Conservation (phyloP, 2,329 filamentous ascomycete genomes). For the Parastagonospora nodorum region DNA sequence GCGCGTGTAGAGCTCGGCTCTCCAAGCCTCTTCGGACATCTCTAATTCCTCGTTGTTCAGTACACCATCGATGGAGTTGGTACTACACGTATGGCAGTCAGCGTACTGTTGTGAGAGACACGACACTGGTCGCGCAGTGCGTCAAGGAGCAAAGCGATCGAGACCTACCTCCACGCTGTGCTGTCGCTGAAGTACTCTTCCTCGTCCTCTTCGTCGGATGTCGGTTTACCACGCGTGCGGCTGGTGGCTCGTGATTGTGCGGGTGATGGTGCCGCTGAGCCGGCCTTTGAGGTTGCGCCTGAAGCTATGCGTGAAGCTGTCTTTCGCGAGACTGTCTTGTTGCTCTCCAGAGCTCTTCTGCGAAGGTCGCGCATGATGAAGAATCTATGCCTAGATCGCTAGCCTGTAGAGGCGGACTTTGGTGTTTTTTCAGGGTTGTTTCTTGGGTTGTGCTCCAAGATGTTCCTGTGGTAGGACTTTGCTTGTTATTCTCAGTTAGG, state of each 20-base stretch:
- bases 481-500: constrained; percentile 5
- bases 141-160: constrained; percentile 9
- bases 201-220: constrained; percentile 69
- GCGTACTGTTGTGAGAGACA: constrained; percentile 16
- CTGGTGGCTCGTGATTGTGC: constrained; percentile 57
- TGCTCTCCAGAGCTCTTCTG: constrained; percentile 72
- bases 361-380: constrained; percentile 64
- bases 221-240: constrained; percentile 63
- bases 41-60: constrained; percentile 57
- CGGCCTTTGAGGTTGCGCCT: constrained; percentile 62
- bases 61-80: constrained; percentile 71
- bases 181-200: constrained; percentile 67
- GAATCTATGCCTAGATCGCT: not conserved
- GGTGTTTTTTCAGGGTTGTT: too few species aligned
- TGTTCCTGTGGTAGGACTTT: not conserved
- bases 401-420: too few species aligned
- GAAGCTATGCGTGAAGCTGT: constrained; percentile 63
- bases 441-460: constrained; percentile 13
- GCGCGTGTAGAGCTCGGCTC: constrained; percentile 65
- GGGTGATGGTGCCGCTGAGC: constrained; percentile 63
- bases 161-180: constrained; percentile 60
- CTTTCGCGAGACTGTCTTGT: constrained; percentile 74
- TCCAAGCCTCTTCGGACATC: constrained; percentile 60
- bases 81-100: constrained; percentile 48
- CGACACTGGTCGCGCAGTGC: not conserved